phyloP scores from a whole-genome alignment of 2,329 filamentous ascomycete species.

The Fusarium sp. region DNA sequence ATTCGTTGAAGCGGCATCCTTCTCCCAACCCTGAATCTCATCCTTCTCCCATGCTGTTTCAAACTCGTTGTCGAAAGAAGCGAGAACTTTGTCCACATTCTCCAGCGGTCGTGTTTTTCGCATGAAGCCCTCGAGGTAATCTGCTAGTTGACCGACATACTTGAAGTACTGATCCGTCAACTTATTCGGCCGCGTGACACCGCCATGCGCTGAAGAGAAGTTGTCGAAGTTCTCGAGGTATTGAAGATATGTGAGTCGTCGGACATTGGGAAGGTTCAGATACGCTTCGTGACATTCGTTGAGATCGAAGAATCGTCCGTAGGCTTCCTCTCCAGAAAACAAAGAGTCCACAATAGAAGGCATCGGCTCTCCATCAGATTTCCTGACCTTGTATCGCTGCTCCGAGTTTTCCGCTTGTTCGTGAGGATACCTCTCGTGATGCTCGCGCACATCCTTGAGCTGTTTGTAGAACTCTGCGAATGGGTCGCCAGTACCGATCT shows the following conservation, averaged over 20 bases:
- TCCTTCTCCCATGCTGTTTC: conserved; percentile 84
- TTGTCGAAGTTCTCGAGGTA: conserved; percentile 92
- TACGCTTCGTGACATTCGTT: conserved; percentile 87
- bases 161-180: conserved; percentile 92
- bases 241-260: conserved; percentile 88
- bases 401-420: conserved; percentile 96
- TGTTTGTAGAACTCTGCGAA: conserved; percentile 94
- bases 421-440: conserved; percentile 91
- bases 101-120: conserved; percentile 86
- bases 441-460: conserved; percentile 81
- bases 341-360: conserved; percentile 83
- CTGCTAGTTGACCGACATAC: conserved; percentile 82
- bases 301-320: conserved; percentile 91
- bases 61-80: conserved; percentile 84
- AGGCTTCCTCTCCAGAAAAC: conserved; percentile 96
- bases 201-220: conserved; percentile 78
- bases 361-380: conserved; percentile 70
- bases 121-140: conserved; percentile 90
- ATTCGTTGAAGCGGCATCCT: conserved; percentile 59
- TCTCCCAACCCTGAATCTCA: conserved; percentile 81
- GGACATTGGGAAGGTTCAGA: conserved; percentile 87
- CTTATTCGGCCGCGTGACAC: conserved; percentile 84
- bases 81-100: conserved; percentile 82
- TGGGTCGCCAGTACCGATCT: conserved; percentile 84
- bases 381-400: conserved; percentile 82